Percentiles rank a stretch among this genome's conserved stretches.
phyloP scores from a whole-genome alignment of 192 early-diverging fungal species.

The Diversispora epigaea region DNA sequence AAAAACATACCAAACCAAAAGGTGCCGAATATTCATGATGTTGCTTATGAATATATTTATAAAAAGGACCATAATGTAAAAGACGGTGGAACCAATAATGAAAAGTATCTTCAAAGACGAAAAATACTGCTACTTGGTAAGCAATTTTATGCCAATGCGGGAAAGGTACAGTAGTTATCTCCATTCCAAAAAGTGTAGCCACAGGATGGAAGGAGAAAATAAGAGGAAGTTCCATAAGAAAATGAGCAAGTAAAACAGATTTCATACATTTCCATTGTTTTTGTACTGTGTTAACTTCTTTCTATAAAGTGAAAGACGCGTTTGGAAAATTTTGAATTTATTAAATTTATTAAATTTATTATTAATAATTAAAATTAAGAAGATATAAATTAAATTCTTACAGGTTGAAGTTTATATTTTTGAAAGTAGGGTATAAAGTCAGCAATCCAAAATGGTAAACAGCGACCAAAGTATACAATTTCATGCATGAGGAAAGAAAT shows the following conservation, averaged over 20 bases:
- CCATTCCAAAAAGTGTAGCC: slow-evolving; percentile 81
- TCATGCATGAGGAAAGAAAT: slow-evolving; percentile 87
- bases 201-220: slow-evolving; percentile 86
- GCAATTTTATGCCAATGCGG: slow-evolving; percentile 68
- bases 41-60: slow-evolving; percentile 90
- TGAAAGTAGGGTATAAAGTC: slow-evolving; percentile 85
- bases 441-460: slow-evolving; percentile 79
- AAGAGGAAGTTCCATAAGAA: slow-evolving; percentile 82
- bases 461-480: slow-evolving; percentile 88
- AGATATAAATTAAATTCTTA: slow-evolving; percentile 29
- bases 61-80: slow-evolving; percentile 84
- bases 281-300: slow-evolving; percentile 60
- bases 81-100: slow-evolving; percentile 90
- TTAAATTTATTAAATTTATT: not conserved
- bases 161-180: slow-evolving; percentile 78
- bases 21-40: slow-evolving; percentile 92
- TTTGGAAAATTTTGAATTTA: not conserved
- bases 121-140: slow-evolving; percentile 69
- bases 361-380: not conserved
- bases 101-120: slow-evolving; percentile 86
- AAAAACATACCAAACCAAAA: slow-evolving; percentile 62
- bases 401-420: slow-evolving; percentile 89
- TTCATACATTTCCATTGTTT: slow-evolving; percentile 74
- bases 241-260: slow-evolving; percentile 74
- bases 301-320: slow-evolving; percentile 37